Evolutionary conservation across 306 rosid species (phyloP).

Genomic region (Oxytropis ochrocephala): DNA sequence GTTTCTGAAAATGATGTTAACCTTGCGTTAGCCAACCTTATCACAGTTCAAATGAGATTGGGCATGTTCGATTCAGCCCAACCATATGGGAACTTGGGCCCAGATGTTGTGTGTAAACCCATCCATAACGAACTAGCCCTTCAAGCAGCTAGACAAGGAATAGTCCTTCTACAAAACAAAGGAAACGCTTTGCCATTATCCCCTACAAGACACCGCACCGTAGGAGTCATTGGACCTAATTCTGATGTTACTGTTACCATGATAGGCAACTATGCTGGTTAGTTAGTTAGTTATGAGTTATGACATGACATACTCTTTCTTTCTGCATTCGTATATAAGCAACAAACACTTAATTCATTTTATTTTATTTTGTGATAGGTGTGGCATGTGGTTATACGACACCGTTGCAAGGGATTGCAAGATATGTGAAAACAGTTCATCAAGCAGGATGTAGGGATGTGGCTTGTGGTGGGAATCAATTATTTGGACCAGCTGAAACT

Average conservation of each 20-base stretch:
- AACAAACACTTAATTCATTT: too few relatives aligned
- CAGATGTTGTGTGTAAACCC: slow-evolving; percentile 48
- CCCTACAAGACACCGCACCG: slow-evolving; percentile 29
- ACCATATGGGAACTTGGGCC: slow-evolving; percentile 59
- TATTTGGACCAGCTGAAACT: slow-evolving; percentile 45
- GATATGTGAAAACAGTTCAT: slow-evolving; percentile 55
- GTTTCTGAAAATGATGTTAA: slow-evolving; percentile 43
- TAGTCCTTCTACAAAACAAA: slow-evolving; percentile 57
- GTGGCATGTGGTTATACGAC: slow-evolving; percentile 77
- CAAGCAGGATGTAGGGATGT: slow-evolving; percentile 54
- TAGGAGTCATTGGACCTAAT: slow-evolving; percentile 89
- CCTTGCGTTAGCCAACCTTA: slow-evolving; percentile 57
- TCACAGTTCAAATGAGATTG: slow-evolving; percentile 79
- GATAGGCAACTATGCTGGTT: slow-evolving; percentile 94
- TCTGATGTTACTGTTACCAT: slow-evolving; percentile 74
- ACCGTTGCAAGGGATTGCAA: slow-evolving; percentile 74
- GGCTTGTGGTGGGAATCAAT: slow-evolving; percentile 36
- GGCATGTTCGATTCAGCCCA: slow-evolving; percentile 81
- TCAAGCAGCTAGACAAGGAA: slow-evolving; percentile 79
- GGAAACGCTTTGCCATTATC: slow-evolving; percentile 48
- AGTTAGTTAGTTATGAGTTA: neutral
- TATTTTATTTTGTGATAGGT: slow-evolving; percentile 25
- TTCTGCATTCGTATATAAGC: too few relatives aligned
- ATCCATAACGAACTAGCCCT: slow-evolving; percentile 70
- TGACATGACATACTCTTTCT: too few relatives aligned